Evolutionary conservation across 75 land plant genomes (phyloP).

Genomic region (Pseudotsuga menziesii): DNA sequence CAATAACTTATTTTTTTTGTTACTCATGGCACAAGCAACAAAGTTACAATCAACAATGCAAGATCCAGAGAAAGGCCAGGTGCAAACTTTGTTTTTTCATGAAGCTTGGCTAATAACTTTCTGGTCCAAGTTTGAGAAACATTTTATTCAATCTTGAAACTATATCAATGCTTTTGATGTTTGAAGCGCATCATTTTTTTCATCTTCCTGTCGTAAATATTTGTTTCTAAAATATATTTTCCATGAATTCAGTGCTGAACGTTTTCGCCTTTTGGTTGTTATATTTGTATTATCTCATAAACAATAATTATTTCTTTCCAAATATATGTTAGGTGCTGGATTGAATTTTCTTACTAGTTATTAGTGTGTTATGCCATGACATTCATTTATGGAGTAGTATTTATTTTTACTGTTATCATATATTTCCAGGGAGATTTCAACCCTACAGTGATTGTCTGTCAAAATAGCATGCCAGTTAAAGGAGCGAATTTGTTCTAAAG

Average conservation of each 20-base stretch:
- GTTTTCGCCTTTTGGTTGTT: not conserved
- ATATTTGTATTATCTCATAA: not conserved
- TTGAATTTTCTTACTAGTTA: too few relatives aligned
- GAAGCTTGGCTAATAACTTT: not conserved
- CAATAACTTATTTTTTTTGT: not conserved
- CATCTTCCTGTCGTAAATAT: too few relatives aligned
- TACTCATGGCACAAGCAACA: slow-evolving; percentile 28
- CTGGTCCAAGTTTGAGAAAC: not conserved
- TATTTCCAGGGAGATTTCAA: too few relatives aligned
- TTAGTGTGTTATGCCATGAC: too few relatives aligned
- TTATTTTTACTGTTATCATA: too few relatives aligned
- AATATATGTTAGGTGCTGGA: too few relatives aligned
- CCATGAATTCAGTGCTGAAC: not conserved
- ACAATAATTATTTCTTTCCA: slow-evolving; percentile 2
- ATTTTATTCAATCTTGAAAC: not conserved
- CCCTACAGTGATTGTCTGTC: too few relatives aligned
- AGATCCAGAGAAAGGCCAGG: slow-evolving; percentile 48
- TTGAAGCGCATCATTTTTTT: too few relatives aligned
- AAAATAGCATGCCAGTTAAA: too few relatives aligned
- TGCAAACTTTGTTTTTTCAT: slow-evolving; percentile 1
- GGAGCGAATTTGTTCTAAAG: too few relatives aligned
- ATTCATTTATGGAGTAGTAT: too few relatives aligned
- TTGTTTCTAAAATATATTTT: not conserved
- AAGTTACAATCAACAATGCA: slow-evolving; percentile 34
- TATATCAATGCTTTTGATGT: not conserved